A percentile compares a stretch with the other conserved stretches of the same genome.
Evolutionary conservation across 1,139 yeast genomes (phyloP).

Genomic region (Debaryomycetaceae sp.): DNA sequence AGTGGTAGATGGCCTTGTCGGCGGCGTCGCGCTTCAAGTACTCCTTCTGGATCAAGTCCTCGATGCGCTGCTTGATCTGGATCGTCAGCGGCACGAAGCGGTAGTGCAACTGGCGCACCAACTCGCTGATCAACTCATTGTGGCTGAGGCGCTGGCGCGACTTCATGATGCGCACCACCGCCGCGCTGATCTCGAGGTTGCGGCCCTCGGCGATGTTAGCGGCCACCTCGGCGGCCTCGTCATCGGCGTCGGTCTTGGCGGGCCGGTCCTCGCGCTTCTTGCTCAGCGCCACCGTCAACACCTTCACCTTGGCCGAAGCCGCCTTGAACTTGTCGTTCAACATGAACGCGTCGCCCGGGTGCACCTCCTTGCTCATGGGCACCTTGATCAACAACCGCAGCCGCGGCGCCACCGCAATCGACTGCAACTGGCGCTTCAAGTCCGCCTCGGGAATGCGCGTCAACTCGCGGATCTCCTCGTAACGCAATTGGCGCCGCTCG

Average conservation of each 20-base stretch:
- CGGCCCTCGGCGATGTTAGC: constrained; percentile 38
- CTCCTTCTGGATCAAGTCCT: constrained; percentile 76
- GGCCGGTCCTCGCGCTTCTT: too few species aligned
- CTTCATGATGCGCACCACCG: constrained; percentile 85
- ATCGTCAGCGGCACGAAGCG: constrained; percentile 69
- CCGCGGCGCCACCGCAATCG: constrained; percentile 81
- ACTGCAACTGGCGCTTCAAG: constrained; percentile 71
- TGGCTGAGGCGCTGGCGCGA: constrained; percentile 60
- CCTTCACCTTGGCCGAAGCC: constrained; percentile 69
- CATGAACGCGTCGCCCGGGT: constrained; percentile 57
- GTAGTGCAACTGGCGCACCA: constrained; percentile 54
- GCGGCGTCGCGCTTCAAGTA: constrained; percentile 71
- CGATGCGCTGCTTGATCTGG: constrained; percentile 74
- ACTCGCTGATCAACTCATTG: constrained; percentile 63
- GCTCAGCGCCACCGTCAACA: constrained; percentile 55
- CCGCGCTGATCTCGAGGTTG: constrained; percentile 74
- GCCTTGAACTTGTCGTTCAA: constrained; percentile 72
- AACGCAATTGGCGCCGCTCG: constrained; percentile 37
- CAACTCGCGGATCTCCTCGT: constrained; percentile 55
- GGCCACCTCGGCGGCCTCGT: constrained; percentile 34
- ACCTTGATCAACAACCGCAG: constrained; percentile 66
- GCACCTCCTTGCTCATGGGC: constrained; percentile 74
- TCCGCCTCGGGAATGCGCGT: constrained; percentile 76
- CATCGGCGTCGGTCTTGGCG: constrained; percentile 30
- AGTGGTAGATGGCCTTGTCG: constrained; percentile 61